Percentiles rank a stretch among this genome's conserved stretches.
Evolutionary conservation across 2,329 filamentous ascomycete species (phyloP).

Genomic region (Colletotrichum sp.): DNA sequence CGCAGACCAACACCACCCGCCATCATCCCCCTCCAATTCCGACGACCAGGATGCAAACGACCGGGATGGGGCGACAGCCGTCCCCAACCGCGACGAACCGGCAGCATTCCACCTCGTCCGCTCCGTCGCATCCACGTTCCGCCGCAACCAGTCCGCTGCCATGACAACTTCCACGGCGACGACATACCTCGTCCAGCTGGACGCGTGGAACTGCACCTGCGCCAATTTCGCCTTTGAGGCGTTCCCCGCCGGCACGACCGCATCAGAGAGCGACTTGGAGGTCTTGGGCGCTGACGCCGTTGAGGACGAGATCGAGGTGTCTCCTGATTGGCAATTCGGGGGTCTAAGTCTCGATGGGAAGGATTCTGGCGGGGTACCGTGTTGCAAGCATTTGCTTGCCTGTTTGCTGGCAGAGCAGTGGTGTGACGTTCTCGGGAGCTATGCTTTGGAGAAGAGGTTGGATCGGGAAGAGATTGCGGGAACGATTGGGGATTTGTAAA

Average conservation of each 20-base stretch:
- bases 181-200: constrained; percentile 73
- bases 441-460: constrained; percentile 60
- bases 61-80: not conserved
- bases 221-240: constrained; percentile 80
- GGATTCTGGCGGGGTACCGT: constrained; percentile 50
- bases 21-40: not conserved
- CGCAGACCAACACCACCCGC: not conserved
- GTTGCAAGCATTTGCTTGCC: constrained; percentile 89
- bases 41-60: not conserved
- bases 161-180: constrained; percentile 24
- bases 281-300: constrained; percentile 19
- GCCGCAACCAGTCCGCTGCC: constrained; percentile 25
- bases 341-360: constrained; percentile 48
- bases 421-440: constrained; percentile 56
- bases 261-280: not conserved
- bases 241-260: constrained; percentile 54
- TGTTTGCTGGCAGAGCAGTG: constrained; percentile 77
- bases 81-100: not conserved
- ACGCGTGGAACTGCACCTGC: constrained; percentile 89
- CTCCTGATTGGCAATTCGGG: constrained; percentile 48
- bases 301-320: constrained; percentile 1
- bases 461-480: constrained; percentile 74
- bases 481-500: constrained; percentile 56
- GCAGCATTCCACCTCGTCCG: constrained; percentile 64
- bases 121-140: constrained; percentile 51